A percentile compares a stretch with the other conserved stretches of the same genome.
Conservation (phyloP, 2,329 filamentous ascomycete genomes). For the Claviceps lovelessii region DNA sequence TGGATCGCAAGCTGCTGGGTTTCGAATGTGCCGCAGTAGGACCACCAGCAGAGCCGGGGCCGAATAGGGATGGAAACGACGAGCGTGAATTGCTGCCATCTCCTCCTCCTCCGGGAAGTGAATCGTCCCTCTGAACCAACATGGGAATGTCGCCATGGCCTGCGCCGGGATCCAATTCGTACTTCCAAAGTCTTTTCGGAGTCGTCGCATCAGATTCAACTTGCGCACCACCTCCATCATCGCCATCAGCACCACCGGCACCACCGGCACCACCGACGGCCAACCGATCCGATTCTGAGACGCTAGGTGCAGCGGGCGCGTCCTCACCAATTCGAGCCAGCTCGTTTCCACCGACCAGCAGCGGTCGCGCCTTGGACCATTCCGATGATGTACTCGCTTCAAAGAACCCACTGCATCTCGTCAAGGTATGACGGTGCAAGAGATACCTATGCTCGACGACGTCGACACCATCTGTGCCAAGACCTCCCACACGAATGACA, state of each 20-base stretch:
- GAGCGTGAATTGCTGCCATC: conserved; percentile 4
- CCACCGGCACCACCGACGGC: not conserved
- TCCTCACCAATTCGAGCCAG: conserved; percentile 41
- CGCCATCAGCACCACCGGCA: not conserved
- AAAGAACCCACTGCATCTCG: conserved; percentile 88
- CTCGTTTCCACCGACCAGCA: conserved; percentile 23
- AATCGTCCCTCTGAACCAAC: conserved; percentile 62
- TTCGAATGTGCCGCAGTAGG: conserved; percentile 34
- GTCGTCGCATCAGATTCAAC: not conserved
- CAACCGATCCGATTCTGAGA: conserved; percentile 7
- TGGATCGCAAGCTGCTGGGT: conserved; percentile 15
- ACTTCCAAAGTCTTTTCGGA: conserved; percentile 57
- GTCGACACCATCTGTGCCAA: conserved; percentile 35
- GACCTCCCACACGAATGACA: conserved; percentile 50
- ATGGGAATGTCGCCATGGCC: conserved; percentile 69
- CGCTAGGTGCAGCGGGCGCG: conserved; percentile 11
- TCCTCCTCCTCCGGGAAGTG: conserved; percentile 3
- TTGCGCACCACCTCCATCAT: not conserved
- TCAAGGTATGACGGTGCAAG: conserved; percentile 72
- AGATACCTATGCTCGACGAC: conserved; percentile 62
- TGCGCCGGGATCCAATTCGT: conserved; percentile 68
- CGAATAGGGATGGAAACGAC: conserved; percentile 19
- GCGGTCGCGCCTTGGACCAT: conserved; percentile 37
- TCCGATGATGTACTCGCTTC: conserved; percentile 70
- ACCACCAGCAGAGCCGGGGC: conserved; percentile 24